Conservation (phyloP, 2,329 filamentous ascomycete species). For the Fusarium pseudoanthophilum region DNA sequence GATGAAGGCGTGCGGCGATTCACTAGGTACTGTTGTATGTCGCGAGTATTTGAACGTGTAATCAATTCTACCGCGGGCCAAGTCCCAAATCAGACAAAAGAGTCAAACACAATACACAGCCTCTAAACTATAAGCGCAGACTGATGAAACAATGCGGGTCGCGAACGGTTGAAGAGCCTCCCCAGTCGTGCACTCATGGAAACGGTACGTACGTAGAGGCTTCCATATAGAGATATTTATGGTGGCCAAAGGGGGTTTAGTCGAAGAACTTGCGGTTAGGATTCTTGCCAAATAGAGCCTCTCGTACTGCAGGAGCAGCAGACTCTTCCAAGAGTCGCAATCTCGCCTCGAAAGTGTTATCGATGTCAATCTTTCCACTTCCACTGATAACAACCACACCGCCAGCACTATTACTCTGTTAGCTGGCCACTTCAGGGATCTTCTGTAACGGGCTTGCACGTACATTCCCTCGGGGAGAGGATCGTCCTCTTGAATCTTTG, state of each 20-base stretch:
- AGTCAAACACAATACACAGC: slow-evolving; percentile 48
- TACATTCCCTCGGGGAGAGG: slow-evolving; percentile 85
- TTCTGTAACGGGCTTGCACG: slow-evolving; percentile 54
- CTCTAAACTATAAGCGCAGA: slow-evolving; percentile 49
- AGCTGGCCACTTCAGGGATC: slow-evolving; percentile 19
- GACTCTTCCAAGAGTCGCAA: slow-evolving; percentile 85
- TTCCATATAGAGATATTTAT: slow-evolving; percentile 13
- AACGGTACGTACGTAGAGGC: slow-evolving; percentile 23
- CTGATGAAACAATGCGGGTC: slow-evolving; percentile 44
- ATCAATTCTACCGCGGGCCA: slow-evolving; percentile 42
- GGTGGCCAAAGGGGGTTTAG: slow-evolving; percentile 57
- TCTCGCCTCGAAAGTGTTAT: slow-evolving; percentile 97
- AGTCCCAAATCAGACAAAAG: slow-evolving; percentile 40
- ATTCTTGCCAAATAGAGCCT: slow-evolving; percentile 93
- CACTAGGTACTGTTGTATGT: slow-evolving; percentile 13
- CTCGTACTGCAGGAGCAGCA: slow-evolving; percentile 84
- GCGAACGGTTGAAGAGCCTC: slow-evolving; percentile 34
- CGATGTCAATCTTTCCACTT: slow-evolving; percentile 94
- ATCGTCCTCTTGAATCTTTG: slow-evolving; percentile 81
- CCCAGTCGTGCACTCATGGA: slow-evolving; percentile 32
- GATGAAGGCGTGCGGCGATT: background rate
- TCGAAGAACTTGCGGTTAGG: slow-evolving; percentile 95
- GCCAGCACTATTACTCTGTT: slow-evolving; percentile 71
- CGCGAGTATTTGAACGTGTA: slow-evolving; percentile 35
- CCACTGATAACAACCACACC: slow-evolving; percentile 84